A percentile compares a stretch with the other conserved stretches of the same genome.
phyloP scores from a whole-genome alignment of 805 yeast genomes.

The Cyberlindnera euphorbiae region DNA sequence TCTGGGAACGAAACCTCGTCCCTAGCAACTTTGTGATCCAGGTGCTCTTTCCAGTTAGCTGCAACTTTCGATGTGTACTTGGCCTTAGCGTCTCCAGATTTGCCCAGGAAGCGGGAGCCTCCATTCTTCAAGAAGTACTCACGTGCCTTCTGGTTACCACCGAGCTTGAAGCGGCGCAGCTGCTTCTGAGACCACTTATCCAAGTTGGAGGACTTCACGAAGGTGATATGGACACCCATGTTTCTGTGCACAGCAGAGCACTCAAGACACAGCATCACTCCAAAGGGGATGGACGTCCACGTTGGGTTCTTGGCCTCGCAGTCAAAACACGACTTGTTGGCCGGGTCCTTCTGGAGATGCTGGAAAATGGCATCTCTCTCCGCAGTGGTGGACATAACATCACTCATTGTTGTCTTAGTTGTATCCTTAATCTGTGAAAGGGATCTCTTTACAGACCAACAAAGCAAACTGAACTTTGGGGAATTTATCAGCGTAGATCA shows the following conservation, averaged over 20 bases:
- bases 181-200: constrained; percentile 94
- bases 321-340: constrained; percentile 87
- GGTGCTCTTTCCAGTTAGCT: constrained; percentile 71
- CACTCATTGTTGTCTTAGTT: too few relatives aligned
- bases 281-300: constrained; percentile 98
- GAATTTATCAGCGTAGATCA: too few relatives aligned
- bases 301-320: constrained; percentile 93
- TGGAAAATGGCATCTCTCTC: constrained; percentile 23
- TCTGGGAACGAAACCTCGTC: constrained; percentile 76
- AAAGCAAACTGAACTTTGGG: too few relatives aligned
- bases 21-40: constrained; percentile 58
- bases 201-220: constrained; percentile 86
- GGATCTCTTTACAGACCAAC: too few relatives aligned
- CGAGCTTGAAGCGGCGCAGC: constrained; percentile 85
- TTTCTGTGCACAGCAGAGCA: constrained; percentile 95
- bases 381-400: constrained; percentile 16
- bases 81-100: constrained; percentile 55
- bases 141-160: constrained; percentile 85
- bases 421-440: too few relatives aligned
- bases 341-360: constrained; percentile 43
- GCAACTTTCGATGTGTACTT: constrained; percentile 84
- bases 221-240: constrained; percentile 92
- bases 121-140: constrained; percentile 83
- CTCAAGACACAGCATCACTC: constrained; percentile 86
- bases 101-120: constrained; percentile 65